Conservation (phyloP, 2,329 filamentous ascomycete species). For the Diaporthe aspalathi region DNA sequence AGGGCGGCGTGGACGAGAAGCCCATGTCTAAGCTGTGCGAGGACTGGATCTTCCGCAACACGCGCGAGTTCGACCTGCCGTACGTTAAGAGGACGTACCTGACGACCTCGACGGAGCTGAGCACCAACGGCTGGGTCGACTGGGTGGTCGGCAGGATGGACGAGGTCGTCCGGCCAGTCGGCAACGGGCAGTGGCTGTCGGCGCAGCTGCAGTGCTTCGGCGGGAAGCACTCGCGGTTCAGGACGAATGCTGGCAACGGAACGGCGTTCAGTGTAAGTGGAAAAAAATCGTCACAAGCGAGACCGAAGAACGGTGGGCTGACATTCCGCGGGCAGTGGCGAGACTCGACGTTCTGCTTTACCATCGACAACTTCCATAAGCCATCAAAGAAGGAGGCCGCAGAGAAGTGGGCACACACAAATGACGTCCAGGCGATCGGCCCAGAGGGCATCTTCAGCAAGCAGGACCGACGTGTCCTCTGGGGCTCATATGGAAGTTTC, state of each 20-base stretch:
- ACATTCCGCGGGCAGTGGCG: slow-evolving; percentile 49
- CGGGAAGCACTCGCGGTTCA: slow-evolving; percentile 56
- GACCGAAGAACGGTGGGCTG: background rate
- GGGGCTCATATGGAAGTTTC: slow-evolving; percentile 54
- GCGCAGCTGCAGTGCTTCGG: slow-evolving; percentile 60
- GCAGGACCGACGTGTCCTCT: slow-evolving; percentile 52
- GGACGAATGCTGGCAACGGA: slow-evolving; percentile 55
- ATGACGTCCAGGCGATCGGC: slow-evolving; percentile 47
- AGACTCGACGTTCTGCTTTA: slow-evolving; percentile 54
- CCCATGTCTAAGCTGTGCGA: slow-evolving; percentile 59
- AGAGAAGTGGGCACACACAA: slow-evolving; percentile 55
- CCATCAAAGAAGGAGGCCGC: slow-evolving; percentile 49
- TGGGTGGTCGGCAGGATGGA: slow-evolving; percentile 53
- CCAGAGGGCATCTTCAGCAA: slow-evolving; percentile 50
- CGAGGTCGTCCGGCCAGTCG: slow-evolving; percentile 49
- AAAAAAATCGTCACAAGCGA: background rate
- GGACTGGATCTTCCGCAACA: slow-evolving; percentile 59
- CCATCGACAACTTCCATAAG: slow-evolving; percentile 59
- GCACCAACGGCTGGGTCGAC: slow-evolving; percentile 53
- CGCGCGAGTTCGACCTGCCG: slow-evolving; percentile 55
- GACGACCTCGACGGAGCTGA: slow-evolving; percentile 56
- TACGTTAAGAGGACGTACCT: slow-evolving; percentile 60
- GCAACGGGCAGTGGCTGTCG: slow-evolving; percentile 54
- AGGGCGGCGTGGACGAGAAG: slow-evolving; percentile 49
- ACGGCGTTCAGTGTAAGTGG: slow-evolving; percentile 54